A percentile compares a stretch with the other conserved stretches of the same genome.
Conservation (phyloP, 495 filamentous ascomycete genomes). For the Podospora australis region DNA sequence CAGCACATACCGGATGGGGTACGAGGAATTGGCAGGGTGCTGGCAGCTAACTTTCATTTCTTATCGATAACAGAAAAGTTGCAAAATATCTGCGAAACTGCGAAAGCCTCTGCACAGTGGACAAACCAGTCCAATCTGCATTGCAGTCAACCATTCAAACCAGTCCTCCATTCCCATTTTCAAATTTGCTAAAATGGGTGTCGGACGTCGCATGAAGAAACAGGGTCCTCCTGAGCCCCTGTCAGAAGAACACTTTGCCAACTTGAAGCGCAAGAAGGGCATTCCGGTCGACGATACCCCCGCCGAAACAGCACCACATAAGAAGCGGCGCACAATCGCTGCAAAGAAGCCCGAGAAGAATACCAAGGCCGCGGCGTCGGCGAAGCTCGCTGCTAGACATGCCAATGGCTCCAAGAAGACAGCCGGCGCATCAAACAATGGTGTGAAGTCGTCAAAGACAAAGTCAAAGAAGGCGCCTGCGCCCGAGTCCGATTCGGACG, state of each 20-base stretch:
- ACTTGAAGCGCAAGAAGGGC: slow-evolving; percentile 68
- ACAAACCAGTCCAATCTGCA: background rate
- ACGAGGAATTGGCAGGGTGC: background rate
- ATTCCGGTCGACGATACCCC: slow-evolving; percentile 42
- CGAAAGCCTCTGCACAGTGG: background rate
- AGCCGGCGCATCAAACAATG: slow-evolving; percentile 24
- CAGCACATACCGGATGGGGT: background rate
- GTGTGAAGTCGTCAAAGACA: slow-evolving; percentile 33
- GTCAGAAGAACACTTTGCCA: slow-evolving; percentile 70
- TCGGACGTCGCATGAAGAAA: slow-evolving; percentile 88
- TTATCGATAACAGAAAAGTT: slow-evolving; percentile 32
- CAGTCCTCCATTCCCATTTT: background rate
- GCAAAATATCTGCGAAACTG: slow-evolving; percentile 14
- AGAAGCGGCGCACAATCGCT: slow-evolving; percentile 56
- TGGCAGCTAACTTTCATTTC: background rate
- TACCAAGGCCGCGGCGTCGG: slow-evolving; percentile 34
- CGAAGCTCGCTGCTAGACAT: slow-evolving; percentile 29
- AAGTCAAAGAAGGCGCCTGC: slow-evolving; percentile 43
- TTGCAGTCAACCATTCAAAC: background rate
- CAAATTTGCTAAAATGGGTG: slow-evolving; percentile 60
- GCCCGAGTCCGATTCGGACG: slow-evolving; percentile 44
- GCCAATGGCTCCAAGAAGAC: slow-evolving; percentile 28
- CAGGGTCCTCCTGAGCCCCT: slow-evolving; percentile 81
- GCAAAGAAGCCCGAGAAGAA: slow-evolving; percentile 42
- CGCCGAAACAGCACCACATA: slow-evolving; percentile 43